Evolutionary conservation across 2,329 filamentous ascomycete genomes (phyloP), one percentile per base, ranked within the genome.

Genomic region (Cordyceps sp.): DNA sequence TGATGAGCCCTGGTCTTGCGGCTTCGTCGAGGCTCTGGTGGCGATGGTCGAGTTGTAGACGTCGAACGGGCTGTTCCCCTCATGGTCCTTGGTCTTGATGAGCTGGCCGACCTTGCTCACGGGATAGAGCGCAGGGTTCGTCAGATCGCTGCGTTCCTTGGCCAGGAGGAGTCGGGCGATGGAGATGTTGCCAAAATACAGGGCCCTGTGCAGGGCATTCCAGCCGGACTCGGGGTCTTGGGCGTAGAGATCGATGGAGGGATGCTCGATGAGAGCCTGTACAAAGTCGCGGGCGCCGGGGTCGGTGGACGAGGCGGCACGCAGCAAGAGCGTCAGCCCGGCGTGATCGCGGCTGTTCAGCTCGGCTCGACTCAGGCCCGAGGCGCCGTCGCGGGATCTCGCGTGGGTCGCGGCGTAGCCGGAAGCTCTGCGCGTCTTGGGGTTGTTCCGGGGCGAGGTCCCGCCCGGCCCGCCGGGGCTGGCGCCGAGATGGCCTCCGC

Each of bases 61-160:
- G 50, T 96, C 90, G 42, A 96, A 88, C 0, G 90, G 88, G 42
- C 85, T 93, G 48, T 92, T 85, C 9, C 88, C 88, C 55, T 96
- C 90, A 36, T 81, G 75, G 47, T 98, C 90, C 53, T 96, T 98
- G 32, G 90, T 83, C 58, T 93, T 94, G 46, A 94, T 86, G 26
- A 96, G 59, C 19, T 77, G 78, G 9, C 78, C 76, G 21, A 76
- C 70, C 45, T 73, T 73, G 41, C 72, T 64, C 14, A 69, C 61
- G 12, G 64, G 67, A 17, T 65, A 66, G 14, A 66, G 60, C 6
- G 71, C 70, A 39, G 76, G 74, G 26, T 73, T 64, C 4, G 56
- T 62, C 41, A 67, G 45, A 33, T 85, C 73, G 24, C 66, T 69
- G 16, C 75, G 64, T 49, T 94, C 88, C 42, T 78, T 78, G 32